Evolutionary conservation across 2,329 filamentous ascomycete genomes (phyloP), one percentile per base, ranked within the genome.

Genomic region (Calycina herbarum): DNA sequence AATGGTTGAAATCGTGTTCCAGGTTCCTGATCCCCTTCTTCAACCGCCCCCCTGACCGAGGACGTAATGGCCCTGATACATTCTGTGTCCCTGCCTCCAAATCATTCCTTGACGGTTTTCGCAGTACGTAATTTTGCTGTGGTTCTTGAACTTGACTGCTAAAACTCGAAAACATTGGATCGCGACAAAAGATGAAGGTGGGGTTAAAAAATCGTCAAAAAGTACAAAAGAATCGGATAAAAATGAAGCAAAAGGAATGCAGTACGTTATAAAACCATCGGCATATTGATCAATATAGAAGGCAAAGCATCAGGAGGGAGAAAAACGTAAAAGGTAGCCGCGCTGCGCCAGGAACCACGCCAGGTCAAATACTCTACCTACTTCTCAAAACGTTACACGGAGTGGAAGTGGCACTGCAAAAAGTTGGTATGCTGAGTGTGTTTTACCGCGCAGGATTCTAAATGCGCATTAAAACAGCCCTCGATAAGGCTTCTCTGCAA

Each of bases 101-200:
- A 59, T 66, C 64, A 64, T 61, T 63, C 13, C 61, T 48, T 35
- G 54, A 38, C 20, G 57, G 51, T n/a, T 48, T 59, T 24, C n/a
- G 48, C 33, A 20, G 17, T 38, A 59, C 15, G 27, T 63, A 27
- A 56, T 62, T 62, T 35, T 65, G 59, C 48, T 65, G 60, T 42
- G 42, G 33, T 51, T 33, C 27, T 57, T 35, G 62, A 15, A 56
- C 24, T 56, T 64, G 65, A 62, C 33, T 48, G 29, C 15, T 61
- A 13, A 57, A 57, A 59, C 58, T 64, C 15, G 65, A 62, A 27
- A 64, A 64, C 65, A 66, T 66, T 61, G 58, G 20, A 33, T 31
- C 31, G 54, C 58, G 31, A 20, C 20, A 59, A 31, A 15, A 13
- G 5, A 35, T 8, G 27, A n/a, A 57, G 31, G 29, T 31, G 29